A percentile compares a stretch with the other conserved stretches of the same genome.
phyloP scores from a whole-genome alignment of 2,329 filamentous ascomycete species.

The Colletotrichum echinochloae region DNA sequence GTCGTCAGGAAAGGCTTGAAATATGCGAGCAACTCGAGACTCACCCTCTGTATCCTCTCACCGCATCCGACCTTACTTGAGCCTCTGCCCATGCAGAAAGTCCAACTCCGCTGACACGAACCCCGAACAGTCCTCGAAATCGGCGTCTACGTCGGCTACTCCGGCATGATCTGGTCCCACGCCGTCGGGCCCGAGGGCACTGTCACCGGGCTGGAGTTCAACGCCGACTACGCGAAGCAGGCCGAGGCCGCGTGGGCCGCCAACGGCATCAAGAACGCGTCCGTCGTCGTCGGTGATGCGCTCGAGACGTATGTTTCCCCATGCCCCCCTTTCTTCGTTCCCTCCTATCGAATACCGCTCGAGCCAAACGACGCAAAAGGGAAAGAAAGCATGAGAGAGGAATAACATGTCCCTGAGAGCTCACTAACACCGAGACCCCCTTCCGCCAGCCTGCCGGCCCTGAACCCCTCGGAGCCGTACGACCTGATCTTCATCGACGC shows the following conservation, averaged over 20 bases:
- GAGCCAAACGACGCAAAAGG: background rate
- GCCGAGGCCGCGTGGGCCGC: constrained; percentile 55
- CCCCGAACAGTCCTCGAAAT: constrained; percentile 59
- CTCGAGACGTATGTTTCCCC: constrained; percentile 55
- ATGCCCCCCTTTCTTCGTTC: background rate
- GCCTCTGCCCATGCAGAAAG: background rate
- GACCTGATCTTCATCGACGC: constrained; percentile 68
- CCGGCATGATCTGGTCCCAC: constrained; percentile 61
- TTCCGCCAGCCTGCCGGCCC: constrained; percentile 50
- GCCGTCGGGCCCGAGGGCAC: constrained; percentile 57
- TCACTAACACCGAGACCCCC: background rate
- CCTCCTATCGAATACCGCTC: background rate
- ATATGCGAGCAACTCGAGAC: background rate
- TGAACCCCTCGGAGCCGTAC: constrained; percentile 57
- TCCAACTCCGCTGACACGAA: background rate
- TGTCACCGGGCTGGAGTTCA: constrained; percentile 61
- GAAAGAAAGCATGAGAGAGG: background rate
- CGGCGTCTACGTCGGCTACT: constrained; percentile 63
- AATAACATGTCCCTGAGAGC: background rate
- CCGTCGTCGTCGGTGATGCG: constrained; percentile 61
- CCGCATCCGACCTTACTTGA: background rate
- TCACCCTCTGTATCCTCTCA: background rate
- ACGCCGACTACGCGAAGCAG: constrained; percentile 55
- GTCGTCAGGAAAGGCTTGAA: background rate
- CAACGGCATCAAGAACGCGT: constrained; percentile 56